Percentiles rank a stretch among this genome's conserved stretches.
These are phyloP conservation scores for Protea cynaroides DNA, from an alignment of 164 flowering plant genomes.

Conservation along the genomic window DNA sequence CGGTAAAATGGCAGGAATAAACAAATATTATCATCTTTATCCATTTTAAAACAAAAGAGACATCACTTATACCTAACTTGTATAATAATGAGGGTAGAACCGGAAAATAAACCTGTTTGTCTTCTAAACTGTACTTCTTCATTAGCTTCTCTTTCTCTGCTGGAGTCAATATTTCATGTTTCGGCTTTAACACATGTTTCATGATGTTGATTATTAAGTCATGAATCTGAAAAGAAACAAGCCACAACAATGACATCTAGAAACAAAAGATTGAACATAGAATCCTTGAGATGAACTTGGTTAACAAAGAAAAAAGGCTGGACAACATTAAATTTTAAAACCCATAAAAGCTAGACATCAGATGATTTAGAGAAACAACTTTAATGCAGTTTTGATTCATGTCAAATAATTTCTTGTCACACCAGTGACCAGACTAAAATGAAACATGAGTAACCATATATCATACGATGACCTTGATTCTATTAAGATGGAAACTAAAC, in stretches of 20 bases:
- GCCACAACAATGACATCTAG: background rate
- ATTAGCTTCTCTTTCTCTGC: conserved; percentile 60
- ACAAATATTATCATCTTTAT: no score
- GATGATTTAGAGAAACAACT: no score
- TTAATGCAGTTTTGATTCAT: no score
- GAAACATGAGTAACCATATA: no score
- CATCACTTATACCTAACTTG: no score
- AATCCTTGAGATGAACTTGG: background rate
- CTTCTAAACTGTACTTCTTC: conserved; percentile 57
- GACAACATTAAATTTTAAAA: background rate
- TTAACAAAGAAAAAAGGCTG: background rate
- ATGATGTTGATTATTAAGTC: conserved; percentile 42
- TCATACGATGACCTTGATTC: no score
- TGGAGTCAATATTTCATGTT: conserved; percentile 58
- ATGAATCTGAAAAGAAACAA: conserved; percentile 23
- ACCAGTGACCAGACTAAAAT: no score
- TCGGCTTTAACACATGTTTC: conserved; percentile 76
- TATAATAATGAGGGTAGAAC: background rate
- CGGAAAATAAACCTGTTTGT: conserved; percentile 61
- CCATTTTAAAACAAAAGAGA: no score
- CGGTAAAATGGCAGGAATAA: no score
- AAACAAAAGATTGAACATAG: background rate
- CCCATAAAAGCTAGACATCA: background rate
- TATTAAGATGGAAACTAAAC: no score
- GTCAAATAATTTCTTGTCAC: no score